These are phyloP conservation scores for Brassica cretica DNA, from an alignment of 345 rosid genomes.

Conservation along the genomic window DNA sequence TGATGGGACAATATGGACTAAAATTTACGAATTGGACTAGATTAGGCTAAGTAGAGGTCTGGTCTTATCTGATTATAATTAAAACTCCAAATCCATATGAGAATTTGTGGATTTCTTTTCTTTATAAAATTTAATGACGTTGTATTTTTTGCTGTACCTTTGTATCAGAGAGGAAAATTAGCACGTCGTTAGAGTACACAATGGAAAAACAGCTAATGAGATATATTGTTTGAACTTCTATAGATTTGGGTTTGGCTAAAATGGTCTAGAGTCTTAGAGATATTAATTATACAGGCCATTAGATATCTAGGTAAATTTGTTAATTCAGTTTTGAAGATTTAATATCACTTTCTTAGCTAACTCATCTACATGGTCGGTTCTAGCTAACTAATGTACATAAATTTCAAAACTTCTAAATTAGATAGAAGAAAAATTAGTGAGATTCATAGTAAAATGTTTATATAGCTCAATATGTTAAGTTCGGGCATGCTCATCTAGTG, in stretches of 20 bases:
- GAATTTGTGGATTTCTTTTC: not conserved
- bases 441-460: not conserved
- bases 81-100: not conserved
- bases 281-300: not conserved
- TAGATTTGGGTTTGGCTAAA: slow-evolving; percentile 13
- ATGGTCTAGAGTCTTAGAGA: not conserved
- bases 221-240: not conserved
- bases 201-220: not conserved
- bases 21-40: slow-evolving; percentile 5
- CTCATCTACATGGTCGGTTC: not conserved
- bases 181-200: not conserved
- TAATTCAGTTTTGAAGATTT: not conserved
- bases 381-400: not conserved
- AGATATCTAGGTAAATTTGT: not conserved
- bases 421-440: not conserved
- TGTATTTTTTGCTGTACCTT: not conserved
- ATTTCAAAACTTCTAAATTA: not conserved
- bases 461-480: not conserved
- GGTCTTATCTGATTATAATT: slow-evolving; percentile 1
- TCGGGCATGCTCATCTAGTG: not conserved
- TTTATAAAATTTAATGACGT: not conserved
- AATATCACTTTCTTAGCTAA: not conserved
- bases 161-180: slow-evolving; percentile 10
- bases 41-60: slow-evolving; percentile 4
- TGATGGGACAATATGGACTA: slow-evolving; percentile 6